Base-by-base conservation (phyloP, 2,329 filamentous ascomycete genomes). In the Venturia pyrina region DNA sequence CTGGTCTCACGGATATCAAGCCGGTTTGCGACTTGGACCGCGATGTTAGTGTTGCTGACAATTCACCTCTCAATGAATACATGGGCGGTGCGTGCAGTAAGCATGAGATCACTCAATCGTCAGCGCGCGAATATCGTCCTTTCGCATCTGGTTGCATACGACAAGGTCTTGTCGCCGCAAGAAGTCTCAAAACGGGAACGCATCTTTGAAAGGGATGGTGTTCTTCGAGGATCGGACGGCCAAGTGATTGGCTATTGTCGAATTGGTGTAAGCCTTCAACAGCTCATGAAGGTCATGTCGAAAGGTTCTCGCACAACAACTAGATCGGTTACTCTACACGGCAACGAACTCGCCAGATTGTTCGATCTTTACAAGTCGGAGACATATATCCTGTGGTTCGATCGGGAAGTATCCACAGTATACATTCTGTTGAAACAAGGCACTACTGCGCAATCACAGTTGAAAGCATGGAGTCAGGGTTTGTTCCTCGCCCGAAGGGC, bases 31-130 rank as follows among this genome's bases (percentile, higher is more conserved):
- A 96, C 95, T 46, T 93, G 91, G 85, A 80, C 79, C 60, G 81
- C 88, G 66, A 86, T 96, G 78, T 77, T 93, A 0, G 68, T 85
- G 2, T 83, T 98, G 24, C 83, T 97, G 19, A 79, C 85, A 15
- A 79, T 90, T 7, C 95, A 98, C 75, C 82, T 98, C 7, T 84
- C 82, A 73, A 92, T 89, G 71, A 98, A 98, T 75, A 93, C 96
- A 75, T 82, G 86, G 43, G 95, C 92, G 53, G 93, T 99, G 5
- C 83, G 88, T 68, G 83, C 89, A 62, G 93, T 99, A 19, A 87
- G 86, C 73, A 91, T 98, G 87, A 84, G 85, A 48, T 90, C 86
- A 7, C 81, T 98, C 44, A 98, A 96, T 77, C 84, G 91, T 28
- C 93, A 98, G 75, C 85, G 95, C 44, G 90, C 92, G 1, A 90